Evolutionary conservation across 1,284 basidiomycete species (phyloP).

Genomic region (Moesziomyces sp.): DNA sequence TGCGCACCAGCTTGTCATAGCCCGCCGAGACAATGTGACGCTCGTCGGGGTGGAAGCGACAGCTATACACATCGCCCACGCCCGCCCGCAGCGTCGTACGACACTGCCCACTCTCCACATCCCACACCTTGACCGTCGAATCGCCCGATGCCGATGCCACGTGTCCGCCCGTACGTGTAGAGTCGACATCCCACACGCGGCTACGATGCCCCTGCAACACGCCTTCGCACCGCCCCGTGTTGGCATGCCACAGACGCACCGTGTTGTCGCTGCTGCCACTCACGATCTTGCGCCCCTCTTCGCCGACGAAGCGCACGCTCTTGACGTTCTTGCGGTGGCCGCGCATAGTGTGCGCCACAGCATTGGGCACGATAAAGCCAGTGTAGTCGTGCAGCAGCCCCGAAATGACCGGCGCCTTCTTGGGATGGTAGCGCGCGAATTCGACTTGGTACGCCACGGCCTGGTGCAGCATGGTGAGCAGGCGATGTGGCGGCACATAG

Average conservation of each 20-base stretch:
- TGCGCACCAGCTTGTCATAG: conserved; percentile 71
- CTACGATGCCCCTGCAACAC: conserved; percentile 68
- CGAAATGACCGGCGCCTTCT: conserved; percentile 63
- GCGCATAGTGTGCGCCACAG: conserved; percentile 56
- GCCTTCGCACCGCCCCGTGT: conserved; percentile 56
- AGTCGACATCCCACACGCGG: conserved; percentile 70
- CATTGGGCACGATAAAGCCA: conserved; percentile 58
- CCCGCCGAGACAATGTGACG: conserved; percentile 69
- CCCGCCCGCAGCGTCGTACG: conserved; percentile 45
- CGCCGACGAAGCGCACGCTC: conserved; percentile 69
- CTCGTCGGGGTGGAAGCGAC: conserved; percentile 69
- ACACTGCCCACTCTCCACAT: conserved; percentile 45
- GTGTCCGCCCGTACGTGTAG: conserved; percentile 54
- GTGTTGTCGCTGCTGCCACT: conserved; percentile 69
- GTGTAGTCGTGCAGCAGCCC: conserved; percentile 61
- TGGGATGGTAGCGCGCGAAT: conserved; percentile 65
- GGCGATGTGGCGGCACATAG: conserved; percentile 69
- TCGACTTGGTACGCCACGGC: conserved; percentile 71
- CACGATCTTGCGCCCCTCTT: conserved; percentile 66
- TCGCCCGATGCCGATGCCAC: conserved; percentile 70
- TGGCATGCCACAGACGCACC: conserved; percentile 60
- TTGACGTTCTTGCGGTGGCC: conserved; percentile 71
- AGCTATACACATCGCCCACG: conserved; percentile 70
- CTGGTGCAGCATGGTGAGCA: conserved; percentile 69
- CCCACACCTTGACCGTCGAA: conserved; percentile 70